Evolutionary conservation across 768 basidiomycete genomes (phyloP), one percentile per base, ranked within the genome.

Genomic region (Suillus brevipes): DNA sequence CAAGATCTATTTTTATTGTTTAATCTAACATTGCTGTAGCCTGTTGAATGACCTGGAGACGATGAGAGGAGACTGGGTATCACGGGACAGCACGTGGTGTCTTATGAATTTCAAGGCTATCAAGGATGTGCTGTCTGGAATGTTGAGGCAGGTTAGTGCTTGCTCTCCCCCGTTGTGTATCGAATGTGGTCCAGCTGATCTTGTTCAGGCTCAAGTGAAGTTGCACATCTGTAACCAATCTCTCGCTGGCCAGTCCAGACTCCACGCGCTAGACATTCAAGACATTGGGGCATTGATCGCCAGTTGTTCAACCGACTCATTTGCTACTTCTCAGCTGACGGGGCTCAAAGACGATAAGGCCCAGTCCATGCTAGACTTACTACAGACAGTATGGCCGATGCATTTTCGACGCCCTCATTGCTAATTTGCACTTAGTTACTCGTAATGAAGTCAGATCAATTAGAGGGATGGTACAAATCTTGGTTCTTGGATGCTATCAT

Each of bases 401-500:
- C 34, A 16, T 10, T 36, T 43, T 57, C 53, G 28, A 25, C 13
- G 25, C n/a, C 20, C 2, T 40, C 25, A 12, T 52, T 25, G 34
- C 12, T 42, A 23, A n/a, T 45, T 34, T 34, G 6, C 34, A 16
- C 18, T 13, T 36, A 73, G 74, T 45, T 77, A 40, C 75, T 75
- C 42, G 67, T 72, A 62, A 38, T 72, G 0, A 70, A 72, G 42
- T 74, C 67, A 0, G 53, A 64, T 16, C 59, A 66, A 36, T 56
- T 76, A 18, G 67, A 73, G 38, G 60, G 40, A 25, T 74, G 72
- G 73, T 75, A 75, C 64, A 70, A 66, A 59, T 74, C 69, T 23
- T 65, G 73, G 25, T 75, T 73, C 64, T 40, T 75, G 61, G 74
- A 77, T 31, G 68, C 72, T 23, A 68, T 77, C 14, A 66, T 76